A percentile compares a stretch with the other conserved stretches of the same genome.
Evolutionary conservation across 2,329 filamentous ascomycete genomes (phyloP).

Genomic region (Colletotrichum abscissum): DNA sequence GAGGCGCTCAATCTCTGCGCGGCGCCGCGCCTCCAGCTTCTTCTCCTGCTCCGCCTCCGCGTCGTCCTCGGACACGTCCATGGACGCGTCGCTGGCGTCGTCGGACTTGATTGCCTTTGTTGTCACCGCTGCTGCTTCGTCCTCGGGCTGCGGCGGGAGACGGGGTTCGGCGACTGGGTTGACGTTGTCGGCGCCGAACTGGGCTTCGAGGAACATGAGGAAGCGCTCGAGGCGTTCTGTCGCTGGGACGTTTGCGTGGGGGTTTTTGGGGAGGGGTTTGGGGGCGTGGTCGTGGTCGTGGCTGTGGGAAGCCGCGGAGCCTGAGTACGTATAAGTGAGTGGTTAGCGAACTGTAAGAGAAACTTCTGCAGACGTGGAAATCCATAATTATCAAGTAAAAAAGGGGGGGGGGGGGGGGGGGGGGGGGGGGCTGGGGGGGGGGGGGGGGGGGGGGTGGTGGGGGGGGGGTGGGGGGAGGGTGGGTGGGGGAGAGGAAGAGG

Average conservation of each 20-base stretch:
- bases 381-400: not conserved
- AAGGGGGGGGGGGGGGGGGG: slow-evolving; percentile 60
- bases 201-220: slow-evolving; percentile 95
- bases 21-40: slow-evolving; percentile 66
- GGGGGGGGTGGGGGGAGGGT: too few relatives aligned
- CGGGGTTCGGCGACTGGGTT: slow-evolving; percentile 78
- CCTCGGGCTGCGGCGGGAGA: slow-evolving; percentile 51
- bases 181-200: slow-evolving; percentile 89
- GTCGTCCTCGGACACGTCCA: slow-evolving; percentile 38
- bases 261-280: slow-evolving; percentile 66
- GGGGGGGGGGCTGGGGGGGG: slow-evolving; percentile 66
- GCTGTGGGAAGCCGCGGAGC: slow-evolving; percentile 68
- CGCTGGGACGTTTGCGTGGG: slow-evolving; percentile 77
- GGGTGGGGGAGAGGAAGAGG: too few relatives aligned
- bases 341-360: slow-evolving; percentile 35
- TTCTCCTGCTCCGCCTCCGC: slow-evolving; percentile 46
- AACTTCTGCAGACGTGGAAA: slow-evolving; percentile 4
- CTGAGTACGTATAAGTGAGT: slow-evolving; percentile 49
- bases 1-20: slow-evolving; percentile 79
- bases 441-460: too few relatives aligned
- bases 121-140: not conserved
- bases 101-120: slow-evolving; percentile 45
- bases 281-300: slow-evolving; percentile 40
- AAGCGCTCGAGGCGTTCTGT: slow-evolving; percentile 85
- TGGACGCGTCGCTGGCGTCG: slow-evolving; percentile 37